phyloP scores from a whole-genome alignment of 768 basidiomycete species.

The Amylocystis lapponica region DNA sequence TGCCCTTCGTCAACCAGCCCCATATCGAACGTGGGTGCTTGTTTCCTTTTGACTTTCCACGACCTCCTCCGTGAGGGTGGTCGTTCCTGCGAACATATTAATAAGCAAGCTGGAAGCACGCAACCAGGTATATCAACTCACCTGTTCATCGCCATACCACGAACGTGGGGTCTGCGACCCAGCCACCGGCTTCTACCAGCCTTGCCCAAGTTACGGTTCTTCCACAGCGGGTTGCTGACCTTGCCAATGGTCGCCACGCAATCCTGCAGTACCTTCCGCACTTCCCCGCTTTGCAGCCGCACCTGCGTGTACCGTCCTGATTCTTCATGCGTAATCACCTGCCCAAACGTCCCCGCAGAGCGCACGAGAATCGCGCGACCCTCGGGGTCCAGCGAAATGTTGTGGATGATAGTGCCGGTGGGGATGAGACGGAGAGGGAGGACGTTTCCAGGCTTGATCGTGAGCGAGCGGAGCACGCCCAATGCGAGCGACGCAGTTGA shows the following conservation, averaged over 20 bases:
- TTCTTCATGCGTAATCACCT: conserved; percentile 74
- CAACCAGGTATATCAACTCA: conserved; percentile 31
- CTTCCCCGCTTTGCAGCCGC: conserved; percentile 87
- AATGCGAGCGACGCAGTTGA: conserved; percentile 67
- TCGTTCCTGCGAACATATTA: conserved; percentile 49
- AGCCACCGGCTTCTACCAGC: conserved; percentile 88
- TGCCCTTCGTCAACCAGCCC: conserved; percentile 92
- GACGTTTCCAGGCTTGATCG: conserved; percentile 88
- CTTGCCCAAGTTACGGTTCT: conserved; percentile 80
- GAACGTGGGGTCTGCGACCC: conserved; percentile 76
- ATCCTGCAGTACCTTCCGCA: conserved; percentile 74
- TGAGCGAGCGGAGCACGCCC: conserved; percentile 77
- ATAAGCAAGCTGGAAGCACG: conserved; percentile 1
- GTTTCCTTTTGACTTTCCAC: conserved; percentile 96
- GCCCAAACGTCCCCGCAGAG: conserved; percentile 82
- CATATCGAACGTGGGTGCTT: conserved; percentile 89
- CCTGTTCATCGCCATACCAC: conserved; percentile 98
- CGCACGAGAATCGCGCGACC: conserved; percentile 83
- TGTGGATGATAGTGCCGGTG: conserved; percentile 86
- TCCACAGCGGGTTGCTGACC: conserved; percentile 90
- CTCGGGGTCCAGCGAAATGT: conserved; percentile 66
- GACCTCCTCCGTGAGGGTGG: conserved; percentile 96
- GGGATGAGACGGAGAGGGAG: conserved; percentile 90
- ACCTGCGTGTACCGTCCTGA: conserved; percentile 73
- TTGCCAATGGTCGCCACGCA: conserved; percentile 88